Conservation (phyloP, 2,329 filamentous ascomycete genomes). For the Neonectria neomacrospora region DNA sequence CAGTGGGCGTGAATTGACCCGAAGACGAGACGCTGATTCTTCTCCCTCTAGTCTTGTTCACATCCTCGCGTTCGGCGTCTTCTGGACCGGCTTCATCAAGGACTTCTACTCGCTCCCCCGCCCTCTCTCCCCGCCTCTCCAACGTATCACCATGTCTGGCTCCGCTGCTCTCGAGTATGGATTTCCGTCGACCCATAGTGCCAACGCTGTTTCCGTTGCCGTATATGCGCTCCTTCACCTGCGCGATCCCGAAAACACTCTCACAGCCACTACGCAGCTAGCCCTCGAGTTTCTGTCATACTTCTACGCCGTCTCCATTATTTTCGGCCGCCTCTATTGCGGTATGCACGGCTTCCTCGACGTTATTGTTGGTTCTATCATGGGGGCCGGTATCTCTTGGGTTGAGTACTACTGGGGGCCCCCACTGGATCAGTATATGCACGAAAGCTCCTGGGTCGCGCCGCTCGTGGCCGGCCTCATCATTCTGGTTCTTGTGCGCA, state of each 20-base stretch:
- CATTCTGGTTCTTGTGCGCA: conserved; percentile 81
- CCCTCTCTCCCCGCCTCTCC: conserved; percentile 89
- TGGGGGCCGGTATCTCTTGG: conserved; percentile 75
- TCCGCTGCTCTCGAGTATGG: conserved; percentile 96
- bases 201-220: conserved; percentile 94
- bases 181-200: conserved; percentile 96
- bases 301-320: conserved; percentile 88
- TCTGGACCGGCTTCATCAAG: conserved; percentile 93
- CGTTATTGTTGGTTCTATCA: conserved; percentile 80
- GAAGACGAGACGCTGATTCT: conserved; percentile 32
- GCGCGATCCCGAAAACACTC: conserved; percentile 70
- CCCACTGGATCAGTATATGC: conserved; percentile 76
- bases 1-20: background rate
- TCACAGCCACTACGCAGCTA: conserved; percentile 68
- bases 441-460: conserved; percentile 71
- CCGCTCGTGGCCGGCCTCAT: conserved; percentile 71
- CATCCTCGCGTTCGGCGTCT: conserved; percentile 81
- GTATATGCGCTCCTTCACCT: conserved; percentile 83
- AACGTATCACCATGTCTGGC: conserved; percentile 97
- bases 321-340: conserved; percentile 92
- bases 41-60: conserved; percentile 68
- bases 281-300: conserved; percentile 77
- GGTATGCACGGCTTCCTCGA: conserved; percentile 99
- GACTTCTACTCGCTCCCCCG: conserved; percentile 93
- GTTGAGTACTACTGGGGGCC: conserved; percentile 70